Evolutionary conservation across 345 rosid species (phyloP), one percentile per base, ranked within the genome.

Genomic region (Pistacia integerrima): DNA sequence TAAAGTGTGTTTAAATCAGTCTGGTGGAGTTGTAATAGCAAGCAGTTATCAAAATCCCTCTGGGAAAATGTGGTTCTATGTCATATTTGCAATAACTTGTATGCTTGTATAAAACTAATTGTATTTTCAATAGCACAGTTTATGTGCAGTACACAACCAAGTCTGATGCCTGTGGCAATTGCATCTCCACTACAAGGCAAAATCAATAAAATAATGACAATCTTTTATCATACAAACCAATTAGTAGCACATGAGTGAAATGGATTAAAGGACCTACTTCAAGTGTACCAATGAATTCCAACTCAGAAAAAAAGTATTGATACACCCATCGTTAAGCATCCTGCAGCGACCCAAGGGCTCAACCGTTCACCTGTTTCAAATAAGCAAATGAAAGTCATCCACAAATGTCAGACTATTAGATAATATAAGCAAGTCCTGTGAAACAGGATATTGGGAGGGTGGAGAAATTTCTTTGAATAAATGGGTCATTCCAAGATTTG

Each of bases 321-420:
- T 48, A 97, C 78, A 9, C 97, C 98, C 97, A 92, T 92, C 30
- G 87, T 75, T 78, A 97, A 89, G 90, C 99, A 97, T 70, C 99
- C 98, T 8, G 76, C 84, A 5, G 97, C 90, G 76, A 97, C 89
- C 99, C 98, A 97, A 5, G 98, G 97, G 79, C 97, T 97, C 84
- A 92, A 84, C 54, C 97, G 93, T 82, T 94, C 98, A 79, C 99
- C 99, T 91, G 80, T 67, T 79, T 63, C 83, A 83, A 49, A 55
- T 17, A 13, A 13, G 55, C 41, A 74, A 64, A 13, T 3, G 33
- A 2, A 55, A 38, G 38, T 65, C 52, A 65, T 55, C 54, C 20
- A 20, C 69, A 4, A 8, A 30, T 33, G 55, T 69, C 22, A n/a
- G 18, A 54, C 16, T 9, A 22, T 20, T 20, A 2, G 25, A 57